Conservation (phyloP, 140 eudicot genomes). For the Cichorium intybus region DNA sequence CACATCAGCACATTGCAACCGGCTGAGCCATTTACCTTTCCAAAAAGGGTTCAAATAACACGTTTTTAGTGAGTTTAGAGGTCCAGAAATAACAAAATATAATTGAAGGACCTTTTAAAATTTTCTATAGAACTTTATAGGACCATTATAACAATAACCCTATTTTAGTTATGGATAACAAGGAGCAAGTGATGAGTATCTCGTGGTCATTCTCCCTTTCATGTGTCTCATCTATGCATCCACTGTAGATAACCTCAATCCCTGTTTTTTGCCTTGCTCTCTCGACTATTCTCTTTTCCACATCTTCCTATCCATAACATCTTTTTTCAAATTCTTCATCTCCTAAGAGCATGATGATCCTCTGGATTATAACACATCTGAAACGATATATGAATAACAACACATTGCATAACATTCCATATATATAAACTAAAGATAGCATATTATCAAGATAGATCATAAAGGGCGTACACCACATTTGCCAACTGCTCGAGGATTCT, state of each 20-base stretch:
- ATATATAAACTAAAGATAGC: slow-evolving; percentile 35
- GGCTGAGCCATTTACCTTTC: too few species aligned
- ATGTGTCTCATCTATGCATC: slow-evolving; percentile 54
- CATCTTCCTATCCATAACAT: slow-evolving; percentile 43
- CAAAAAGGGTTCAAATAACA: too few species aligned
- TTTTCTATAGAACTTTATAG: too few species aligned
- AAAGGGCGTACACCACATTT: slow-evolving; percentile 49
- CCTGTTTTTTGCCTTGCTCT: slow-evolving; percentile 51
- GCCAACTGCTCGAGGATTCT: slow-evolving; percentile 72
- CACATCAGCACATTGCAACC: too few species aligned
- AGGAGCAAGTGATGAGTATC: slow-evolving; percentile 29
- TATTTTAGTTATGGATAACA: slow-evolving; percentile 17
- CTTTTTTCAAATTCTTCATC: slow-evolving; percentile 43
- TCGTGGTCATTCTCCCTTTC: slow-evolving; percentile 42
- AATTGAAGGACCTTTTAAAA: too few species aligned
- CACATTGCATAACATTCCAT: slow-evolving; percentile 42
- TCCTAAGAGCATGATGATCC: slow-evolving; percentile 69
- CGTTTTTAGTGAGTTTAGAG: too few species aligned
- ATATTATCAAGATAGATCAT: slow-evolving; percentile 39
- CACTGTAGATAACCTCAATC: slow-evolving; percentile 70
- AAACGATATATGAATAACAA: slow-evolving; percentile 44
- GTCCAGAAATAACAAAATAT: too few species aligned
- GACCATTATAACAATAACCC: too few species aligned
- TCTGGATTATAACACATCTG: slow-evolving; percentile 56
- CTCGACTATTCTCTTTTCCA: slow-evolving; percentile 59